Evolutionary conservation across 495 filamentous ascomycete species (phyloP), one percentile per base, ranked within the genome.

Genomic region (Aspergillus biplanus): DNA sequence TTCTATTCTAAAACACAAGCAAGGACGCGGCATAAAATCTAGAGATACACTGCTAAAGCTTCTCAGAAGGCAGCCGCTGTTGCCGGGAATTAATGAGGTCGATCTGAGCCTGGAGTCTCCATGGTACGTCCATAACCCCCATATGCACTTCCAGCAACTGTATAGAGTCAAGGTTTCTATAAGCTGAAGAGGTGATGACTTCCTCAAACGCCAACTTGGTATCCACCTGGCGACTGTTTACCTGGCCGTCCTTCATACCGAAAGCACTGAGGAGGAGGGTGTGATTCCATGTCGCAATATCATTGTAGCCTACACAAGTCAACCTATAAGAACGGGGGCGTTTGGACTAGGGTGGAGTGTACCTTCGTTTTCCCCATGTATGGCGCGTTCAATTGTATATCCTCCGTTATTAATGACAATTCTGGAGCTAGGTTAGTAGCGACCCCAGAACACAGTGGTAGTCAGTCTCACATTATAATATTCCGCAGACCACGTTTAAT

Each of bases 371-470:
- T 88, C 84, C 50, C 89, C 89, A 71, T 92, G 88, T 66, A 92
- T 92, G 57, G 79, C 85, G 32, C 89, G 84, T 77, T 92, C 89
- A 65, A 91, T 91, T 2, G 89, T 90, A 75, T 85, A 92, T 9
- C 89, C 89, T n/a, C 87, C 84, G 66, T 92, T 92, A 73, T 88
- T 87, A 64, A 91, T 86, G 5, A 62, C 21, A 18, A 62, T 55
- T 55, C 52, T 55, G n/a, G 34, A 18, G 3, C 49, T 27, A 27
- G 21, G 21, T 27, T 2, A 27, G 21, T 27, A 27, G 2, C 2
- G 21, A 2, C 21, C 21, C 13, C 33, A 16, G 15, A 34, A 42
- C 11, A 34, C 16, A 35, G 53, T 3, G 21, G 9, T 39, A 56
- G 33, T 27, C 2, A 50, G 91, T 39, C 86, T 69, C 89, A 89